Conservation (phyloP, 2,329 filamentous ascomycete species). For the Raffaelea ambrosiae region DNA sequence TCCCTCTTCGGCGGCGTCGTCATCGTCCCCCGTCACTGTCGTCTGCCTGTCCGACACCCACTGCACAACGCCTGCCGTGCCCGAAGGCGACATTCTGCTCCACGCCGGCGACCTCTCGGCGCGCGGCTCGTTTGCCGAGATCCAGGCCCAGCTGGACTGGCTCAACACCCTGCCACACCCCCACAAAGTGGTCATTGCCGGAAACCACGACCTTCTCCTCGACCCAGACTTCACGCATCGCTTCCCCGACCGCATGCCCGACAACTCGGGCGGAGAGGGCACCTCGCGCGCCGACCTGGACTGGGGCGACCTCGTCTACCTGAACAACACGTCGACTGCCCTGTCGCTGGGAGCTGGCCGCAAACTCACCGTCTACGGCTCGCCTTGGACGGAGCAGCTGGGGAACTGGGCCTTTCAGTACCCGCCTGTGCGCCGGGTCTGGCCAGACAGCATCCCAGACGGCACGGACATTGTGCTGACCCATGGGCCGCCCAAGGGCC, state of each 20-base stretch:
- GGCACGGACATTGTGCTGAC: slow-evolving; percentile 2
- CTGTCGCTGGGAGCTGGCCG: slow-evolving; percentile 5
- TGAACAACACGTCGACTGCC: slow-evolving; percentile 8
- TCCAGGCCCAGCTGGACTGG: slow-evolving; percentile 26
- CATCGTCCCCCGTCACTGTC: slow-evolving; percentile 9
- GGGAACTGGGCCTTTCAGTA: slow-evolving; percentile 18
- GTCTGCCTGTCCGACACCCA: slow-evolving; percentile 34
- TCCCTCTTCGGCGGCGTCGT: too few species aligned
- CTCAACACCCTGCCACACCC: slow-evolving; percentile 23
- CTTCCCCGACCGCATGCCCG: slow-evolving; percentile 10
- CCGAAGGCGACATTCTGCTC: slow-evolving; percentile 29
- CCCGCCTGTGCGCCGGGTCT: slow-evolving; percentile 1
- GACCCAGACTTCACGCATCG: background rate
- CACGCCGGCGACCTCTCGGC: slow-evolving; percentile 32
- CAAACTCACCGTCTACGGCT: slow-evolving; percentile 13
- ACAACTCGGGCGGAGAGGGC: slow-evolving; percentile 4
- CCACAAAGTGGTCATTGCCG: slow-evolving; percentile 26
- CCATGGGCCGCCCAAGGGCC: background rate
- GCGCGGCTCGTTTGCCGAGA: slow-evolving; percentile 26
- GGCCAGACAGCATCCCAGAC: background rate
- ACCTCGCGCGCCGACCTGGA: slow-evolving; percentile 10
- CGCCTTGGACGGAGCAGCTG: slow-evolving; percentile 16
- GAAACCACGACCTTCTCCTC: slow-evolving; percentile 6
- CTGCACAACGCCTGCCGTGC: slow-evolving; percentile 21
- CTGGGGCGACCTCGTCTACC: slow-evolving; percentile 14